Base-by-base conservation (phyloP, 192 early-diverging fungal genomes). In the Linnemannia hyalina region DNA sequence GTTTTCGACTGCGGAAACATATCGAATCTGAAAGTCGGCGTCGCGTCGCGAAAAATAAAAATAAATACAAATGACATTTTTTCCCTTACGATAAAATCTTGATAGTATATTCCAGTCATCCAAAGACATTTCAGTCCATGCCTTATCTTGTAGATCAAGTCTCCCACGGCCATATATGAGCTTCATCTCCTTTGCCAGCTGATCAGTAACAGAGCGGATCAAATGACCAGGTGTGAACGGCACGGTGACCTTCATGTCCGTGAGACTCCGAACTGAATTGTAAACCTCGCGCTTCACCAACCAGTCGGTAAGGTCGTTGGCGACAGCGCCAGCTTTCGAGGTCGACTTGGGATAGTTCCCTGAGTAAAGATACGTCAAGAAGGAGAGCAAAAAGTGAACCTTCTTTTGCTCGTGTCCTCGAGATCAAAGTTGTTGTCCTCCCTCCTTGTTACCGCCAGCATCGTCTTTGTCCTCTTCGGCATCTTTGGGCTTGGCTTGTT, bases 1-100 rank as follows among this genome's bases (percentile, higher is more conserved):
- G 32, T 80, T 80, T 38, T 75, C 79, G 46, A 80, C 13, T 32
- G 79, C 71, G 11, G 79, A 80, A 4, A 74, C 8, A 69, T 69
- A 36, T 36, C 44, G 35, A 35, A 35, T 60, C 35, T 20, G 79
- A 69, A 80, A 63, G 49, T 44, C 32, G 23, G 75, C 69, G 44
- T 80, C 73, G 9, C 35, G 35, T 35, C 35, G 35, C 35, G 35
- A n/a, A n/a, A n/a, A n/a, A n/a, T n/a, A n/a, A n/a, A n/a, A n/a
- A n/a, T n/a, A 35, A 35, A 35, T 35, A 35, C 1, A 1, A 35
- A 35, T 35, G 35, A 41, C 54, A 38, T 10, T 26, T 9, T 70
- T 32, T 36, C 69, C 5, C 36, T 4, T 70, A 70, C 44, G 44
- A 73, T 49, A 3, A 47, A 73, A 46, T 11, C n/a, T 1, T 20